A percentile compares a stretch with the other conserved stretches of the same genome.
Conservation (phyloP, 805 yeast species). For the Wickerhamomyces alni region DNA sequence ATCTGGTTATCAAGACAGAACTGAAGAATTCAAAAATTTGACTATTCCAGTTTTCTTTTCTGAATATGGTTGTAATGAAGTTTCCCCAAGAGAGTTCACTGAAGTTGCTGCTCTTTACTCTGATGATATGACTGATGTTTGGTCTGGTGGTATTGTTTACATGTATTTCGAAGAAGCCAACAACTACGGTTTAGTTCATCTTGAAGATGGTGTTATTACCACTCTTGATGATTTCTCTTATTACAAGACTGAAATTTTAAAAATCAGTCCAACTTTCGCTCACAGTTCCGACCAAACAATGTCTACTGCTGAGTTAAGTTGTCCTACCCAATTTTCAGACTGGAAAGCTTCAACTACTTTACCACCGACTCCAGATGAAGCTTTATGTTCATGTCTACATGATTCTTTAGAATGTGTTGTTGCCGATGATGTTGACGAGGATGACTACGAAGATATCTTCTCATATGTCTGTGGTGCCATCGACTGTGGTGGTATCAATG, state of each 20-base stretch:
- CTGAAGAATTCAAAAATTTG: constrained; percentile 56
- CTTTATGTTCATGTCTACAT: constrained; percentile 59
- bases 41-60: constrained; percentile 74
- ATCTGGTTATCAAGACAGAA: constrained; percentile 65
- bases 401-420: constrained; percentile 56
- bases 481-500: constrained; percentile 54
- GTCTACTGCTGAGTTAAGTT: constrained; percentile 41
- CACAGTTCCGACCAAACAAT: constrained; percentile 33
- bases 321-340: constrained; percentile 50
- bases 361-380: constrained; percentile 75
- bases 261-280: constrained; percentile 48
- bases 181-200: constrained; percentile 66
- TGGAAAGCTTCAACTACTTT: constrained; percentile 66
- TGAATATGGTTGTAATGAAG: constrained; percentile 76
- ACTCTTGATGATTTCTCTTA: constrained; percentile 61
- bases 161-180: constrained; percentile 77
- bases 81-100: constrained; percentile 63
- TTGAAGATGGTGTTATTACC: constrained; percentile 39
- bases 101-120: constrained; percentile 65
- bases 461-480: constrained; percentile 49
- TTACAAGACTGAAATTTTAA: constrained; percentile 53
- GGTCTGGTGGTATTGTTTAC: constrained; percentile 90
- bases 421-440: constrained; percentile 41
- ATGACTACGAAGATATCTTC: constrained; percentile 57
- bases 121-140: constrained; percentile 67